Percentiles rank a stretch among this genome's conserved stretches.
These are phyloP conservation scores for Ustilago shanxiensis DNA, from an alignment of 1,284 basidiomycete genomes.

Conservation along the genomic window DNA sequence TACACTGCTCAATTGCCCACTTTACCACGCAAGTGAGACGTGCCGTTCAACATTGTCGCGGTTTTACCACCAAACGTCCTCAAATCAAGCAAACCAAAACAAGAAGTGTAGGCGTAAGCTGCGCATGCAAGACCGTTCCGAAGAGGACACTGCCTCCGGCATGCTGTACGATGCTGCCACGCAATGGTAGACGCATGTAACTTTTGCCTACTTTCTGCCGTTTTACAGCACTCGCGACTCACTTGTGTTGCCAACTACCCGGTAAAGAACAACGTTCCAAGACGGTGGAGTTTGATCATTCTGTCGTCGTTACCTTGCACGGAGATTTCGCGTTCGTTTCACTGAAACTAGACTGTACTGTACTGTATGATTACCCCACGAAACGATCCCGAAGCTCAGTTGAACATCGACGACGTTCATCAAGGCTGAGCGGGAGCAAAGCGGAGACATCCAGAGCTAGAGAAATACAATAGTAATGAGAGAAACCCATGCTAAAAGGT, in stretches of 20 bases:
- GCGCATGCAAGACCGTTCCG: conserved; percentile 20
- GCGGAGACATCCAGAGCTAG: not conserved
- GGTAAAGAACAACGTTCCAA: too few relatives aligned
- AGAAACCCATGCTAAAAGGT: not conserved
- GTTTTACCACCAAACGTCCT: not conserved
- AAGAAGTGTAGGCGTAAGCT: not conserved
- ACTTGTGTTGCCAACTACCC: too few relatives aligned
- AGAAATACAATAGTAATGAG: not conserved
- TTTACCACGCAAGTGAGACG: not conserved
- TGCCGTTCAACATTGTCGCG: not conserved
- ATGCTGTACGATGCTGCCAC: not conserved
- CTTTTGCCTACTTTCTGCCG: too few relatives aligned
- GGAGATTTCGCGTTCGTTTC: too few relatives aligned
- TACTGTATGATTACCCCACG: too few relatives aligned
- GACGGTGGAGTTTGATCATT: too few relatives aligned
- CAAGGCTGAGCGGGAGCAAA: not conserved
- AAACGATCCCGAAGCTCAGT: too few relatives aligned
- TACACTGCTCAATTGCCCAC: not conserved
- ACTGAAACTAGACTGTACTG: too few relatives aligned
- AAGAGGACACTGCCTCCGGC: conserved; percentile 19
- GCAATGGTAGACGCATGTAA: not conserved
- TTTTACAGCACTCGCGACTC: too few relatives aligned
- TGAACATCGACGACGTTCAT: too few relatives aligned
- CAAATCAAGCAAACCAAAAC: not conserved
- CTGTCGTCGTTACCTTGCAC: too few relatives aligned